These are phyloP conservation scores for Boletus rubescentipes DNA, from an alignment of 768 basidiomycete genomes.

Conservation along the genomic window DNA sequence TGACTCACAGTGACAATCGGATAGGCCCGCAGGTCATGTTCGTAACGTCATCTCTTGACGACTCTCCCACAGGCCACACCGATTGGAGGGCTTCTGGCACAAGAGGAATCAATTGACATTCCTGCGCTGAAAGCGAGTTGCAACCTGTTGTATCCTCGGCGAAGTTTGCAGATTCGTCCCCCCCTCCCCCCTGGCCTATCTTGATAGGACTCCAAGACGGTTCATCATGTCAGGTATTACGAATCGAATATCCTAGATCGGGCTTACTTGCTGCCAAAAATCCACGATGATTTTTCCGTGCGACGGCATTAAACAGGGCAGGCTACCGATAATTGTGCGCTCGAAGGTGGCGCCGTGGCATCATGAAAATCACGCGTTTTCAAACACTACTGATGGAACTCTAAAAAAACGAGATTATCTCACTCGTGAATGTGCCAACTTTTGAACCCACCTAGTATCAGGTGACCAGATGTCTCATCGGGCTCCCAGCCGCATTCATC, in stretches of 20 bases:
- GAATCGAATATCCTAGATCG: not conserved
- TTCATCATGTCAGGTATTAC: not conserved
- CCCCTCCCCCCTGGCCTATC: not conserved
- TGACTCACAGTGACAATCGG: constrained; percentile 8
- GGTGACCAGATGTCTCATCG: not conserved
- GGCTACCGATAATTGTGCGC: too few relatives aligned
- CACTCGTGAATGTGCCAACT: not conserved
- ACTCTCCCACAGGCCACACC: not conserved
- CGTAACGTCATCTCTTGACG: not conserved
- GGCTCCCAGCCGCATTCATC: constrained; percentile 1
- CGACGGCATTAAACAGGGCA: too few relatives aligned
- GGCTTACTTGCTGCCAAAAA: not conserved
- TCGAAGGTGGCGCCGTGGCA: too few relatives aligned
- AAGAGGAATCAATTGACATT: not conserved
- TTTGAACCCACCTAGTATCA: not conserved
- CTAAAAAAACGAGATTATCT: constrained; percentile 1
- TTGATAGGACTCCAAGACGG: not conserved
- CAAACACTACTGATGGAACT: constrained; percentile 7
- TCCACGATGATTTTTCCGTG: not conserved
- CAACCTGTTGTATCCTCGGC: not conserved
- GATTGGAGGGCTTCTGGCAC: not conserved
- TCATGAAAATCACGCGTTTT: not conserved
- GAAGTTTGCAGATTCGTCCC: too few relatives aligned
- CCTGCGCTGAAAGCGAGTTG: not conserved
- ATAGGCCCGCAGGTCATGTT: not conserved